phyloP scores from a whole-genome alignment of 2,329 filamentous ascomycete species.

The Penicillium freii region DNA sequence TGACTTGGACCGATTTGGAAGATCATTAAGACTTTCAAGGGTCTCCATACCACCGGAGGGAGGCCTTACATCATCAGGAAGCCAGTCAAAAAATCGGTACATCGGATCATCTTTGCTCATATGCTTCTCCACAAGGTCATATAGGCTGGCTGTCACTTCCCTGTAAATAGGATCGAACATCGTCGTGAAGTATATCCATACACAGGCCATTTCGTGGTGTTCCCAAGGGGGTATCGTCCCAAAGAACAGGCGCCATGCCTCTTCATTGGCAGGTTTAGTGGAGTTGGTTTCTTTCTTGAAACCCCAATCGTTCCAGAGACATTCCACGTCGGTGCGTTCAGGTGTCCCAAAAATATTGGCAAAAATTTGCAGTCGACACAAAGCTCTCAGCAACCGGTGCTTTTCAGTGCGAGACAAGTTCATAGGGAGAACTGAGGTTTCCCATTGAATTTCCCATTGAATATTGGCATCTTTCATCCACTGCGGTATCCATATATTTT shows the following conservation, averaged over 20 bases:
- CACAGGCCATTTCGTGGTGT: conserved; percentile 20
- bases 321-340: background rate
- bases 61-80: background rate
- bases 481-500: background rate
- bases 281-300: too few species aligned
- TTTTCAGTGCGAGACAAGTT: conserved; percentile 12
- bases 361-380: conserved; percentile 21
- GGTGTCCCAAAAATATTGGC: conserved; percentile 14
- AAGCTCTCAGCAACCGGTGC: conserved; percentile 12
- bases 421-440: conserved; percentile 2
- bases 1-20: too few species aligned
- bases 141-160: background rate
- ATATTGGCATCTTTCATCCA: background rate
- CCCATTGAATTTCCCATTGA: background rate
- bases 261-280: background rate
- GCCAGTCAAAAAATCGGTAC: background rate
- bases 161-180: background rate
- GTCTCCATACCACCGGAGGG: background rate
- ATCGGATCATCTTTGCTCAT: too few species aligned
- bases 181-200: conserved; percentile 6
- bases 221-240: conserved; percentile 24
- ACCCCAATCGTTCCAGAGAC: too few species aligned
- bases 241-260: conserved; percentile 19
- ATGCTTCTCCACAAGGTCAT: background rate
- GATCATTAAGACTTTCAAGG: background rate